Evolutionary conservation across 148 eudicot species (phyloP).

Genomic region (Salicornia ramosissima): DNA sequence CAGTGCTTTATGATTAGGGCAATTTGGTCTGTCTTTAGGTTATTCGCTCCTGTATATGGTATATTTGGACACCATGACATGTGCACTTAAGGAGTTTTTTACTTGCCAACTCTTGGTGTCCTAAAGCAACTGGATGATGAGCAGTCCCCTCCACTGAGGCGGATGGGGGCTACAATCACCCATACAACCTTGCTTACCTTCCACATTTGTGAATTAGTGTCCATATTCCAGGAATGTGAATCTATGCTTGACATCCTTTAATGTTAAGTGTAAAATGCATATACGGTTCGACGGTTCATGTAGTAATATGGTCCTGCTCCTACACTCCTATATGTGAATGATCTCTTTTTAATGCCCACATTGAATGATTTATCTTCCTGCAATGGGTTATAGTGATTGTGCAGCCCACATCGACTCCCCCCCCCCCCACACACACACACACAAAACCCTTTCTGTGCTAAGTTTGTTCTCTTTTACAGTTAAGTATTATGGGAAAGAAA

Average conservation of each 20-base stretch:
- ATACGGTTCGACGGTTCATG: no score
- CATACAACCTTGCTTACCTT: constrained; percentile 38
- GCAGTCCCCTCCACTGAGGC: constrained; percentile 55
- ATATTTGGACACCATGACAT: constrained; percentile 10
- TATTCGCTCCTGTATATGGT: background rate
- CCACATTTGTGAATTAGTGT: no score
- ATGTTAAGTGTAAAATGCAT: background rate
- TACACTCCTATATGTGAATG: no score
- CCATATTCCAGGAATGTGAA: no score
- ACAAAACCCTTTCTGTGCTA: no score
- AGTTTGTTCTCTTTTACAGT: constrained; percentile 42
- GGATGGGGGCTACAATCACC: constrained; percentile 64
- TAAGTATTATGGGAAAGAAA: constrained; percentile 58
- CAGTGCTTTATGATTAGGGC: background rate
- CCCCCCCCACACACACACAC: no score
- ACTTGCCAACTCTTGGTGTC: constrained; percentile 40
- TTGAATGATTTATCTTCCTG: no score
- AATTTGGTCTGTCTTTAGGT: background rate
- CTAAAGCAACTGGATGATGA: constrained; percentile 53
- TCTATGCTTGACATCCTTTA: background rate
- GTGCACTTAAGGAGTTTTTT: constrained; percentile 38
- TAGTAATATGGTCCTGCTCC: no score
- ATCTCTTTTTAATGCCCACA: no score
- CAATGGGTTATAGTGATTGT: no score
- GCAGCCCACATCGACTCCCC: no score